Conservation (phyloP, 768 basidiomycete genomes). For the Guyanaporus albipodus region DNA sequence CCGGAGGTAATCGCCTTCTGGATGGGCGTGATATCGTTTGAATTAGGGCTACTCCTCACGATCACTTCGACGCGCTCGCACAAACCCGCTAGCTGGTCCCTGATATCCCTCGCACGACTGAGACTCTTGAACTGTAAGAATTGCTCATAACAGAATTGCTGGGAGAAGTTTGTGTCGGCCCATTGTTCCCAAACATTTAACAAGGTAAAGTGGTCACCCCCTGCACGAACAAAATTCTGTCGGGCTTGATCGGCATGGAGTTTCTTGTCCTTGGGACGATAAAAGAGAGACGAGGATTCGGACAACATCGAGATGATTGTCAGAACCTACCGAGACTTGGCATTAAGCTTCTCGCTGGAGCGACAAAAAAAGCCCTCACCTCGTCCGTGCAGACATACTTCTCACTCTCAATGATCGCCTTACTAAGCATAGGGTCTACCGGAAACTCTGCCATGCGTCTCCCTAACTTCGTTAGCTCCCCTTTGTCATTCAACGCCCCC, state of each 20-base stretch:
- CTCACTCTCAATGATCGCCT: slow-evolving; percentile 94
- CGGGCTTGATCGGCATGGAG: slow-evolving; percentile 96
- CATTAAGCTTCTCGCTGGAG: neutral
- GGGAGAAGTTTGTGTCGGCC: slow-evolving; percentile 96
- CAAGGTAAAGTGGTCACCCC: slow-evolving; percentile 97
- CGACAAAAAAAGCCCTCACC: slow-evolving; percentile 41
- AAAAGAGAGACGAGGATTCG: slow-evolving; percentile 92
- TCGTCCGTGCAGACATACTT: slow-evolving; percentile 94
- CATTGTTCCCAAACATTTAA: slow-evolving; percentile 99
- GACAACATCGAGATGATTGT: slow-evolving; percentile 98
- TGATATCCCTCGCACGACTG: slow-evolving; percentile 91
- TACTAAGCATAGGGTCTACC: slow-evolving; percentile 96
- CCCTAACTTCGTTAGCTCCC: slow-evolving; percentile 96
- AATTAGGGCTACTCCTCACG: slow-evolving; percentile 81
- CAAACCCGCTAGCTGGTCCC: slow-evolving; percentile 89
- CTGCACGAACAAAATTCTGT: slow-evolving; percentile 92
- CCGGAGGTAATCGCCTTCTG: slow-evolving; percentile 95
- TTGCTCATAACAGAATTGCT: slow-evolving; percentile 95
- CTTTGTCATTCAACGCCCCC: slow-evolving; percentile 92
- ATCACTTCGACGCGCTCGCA: slow-evolving; percentile 98
- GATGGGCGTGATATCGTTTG: slow-evolving; percentile 87
- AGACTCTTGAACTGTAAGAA: slow-evolving; percentile 95
- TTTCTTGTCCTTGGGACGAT: slow-evolving; percentile 98
- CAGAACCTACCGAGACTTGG: slow-evolving; percentile 54
- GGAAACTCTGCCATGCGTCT: slow-evolving; percentile 99